Evolutionary conservation across 2,329 filamentous ascomycete species (phyloP), one percentile per base, ranked within the genome.

Genomic region (Talaromyces atroroseus): DNA sequence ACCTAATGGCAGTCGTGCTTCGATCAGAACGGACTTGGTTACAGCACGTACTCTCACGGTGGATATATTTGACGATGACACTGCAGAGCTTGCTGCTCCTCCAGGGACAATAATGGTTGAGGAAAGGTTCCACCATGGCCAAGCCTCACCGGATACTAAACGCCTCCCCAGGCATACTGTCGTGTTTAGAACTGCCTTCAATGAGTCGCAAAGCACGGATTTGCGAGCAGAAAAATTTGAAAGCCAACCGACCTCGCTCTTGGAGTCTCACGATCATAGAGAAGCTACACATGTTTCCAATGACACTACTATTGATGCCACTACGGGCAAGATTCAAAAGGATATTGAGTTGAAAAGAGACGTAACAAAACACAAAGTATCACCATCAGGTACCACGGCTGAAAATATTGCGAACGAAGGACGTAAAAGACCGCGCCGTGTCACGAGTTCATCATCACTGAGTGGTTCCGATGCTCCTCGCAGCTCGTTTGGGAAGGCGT

Each of bases 91-190:
- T 46, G 65, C 68, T 42, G 67, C 76, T 26, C 76, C 76, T 14
- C 76, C 75, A 16, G 76, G 76, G 4, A 76, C 74, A 1, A 72
- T 72, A 55, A 71, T 78, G 66, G 63, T 78, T 42, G 74, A 74
- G 52, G 75, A 78, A 63, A 68, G 68, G 29, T 72, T 76, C 47
- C 60, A 80, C 77, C 60, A 81, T 76, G 59, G 83, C 78, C 63
- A 82, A 32, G 56, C 58, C 36, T 57, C 58, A 8, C 53, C 57
- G 14, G 59, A 47, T n/a, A 56, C 72, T 77, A 32, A 62, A 18
- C 56, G 56, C 29, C 54, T 65, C 26, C 75, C 74, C 20, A 75
- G 68, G 42, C 75, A 78, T 58, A 77, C 74, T 1, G 64, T 78
- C 34, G 71, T 78, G 6, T 78, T 78, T 52, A 66, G 73, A 23